These are phyloP conservation scores for Nakaseomyces bracarensis DNA, from an alignment of 1,139 yeast species.

Conservation along the genomic window DNA sequence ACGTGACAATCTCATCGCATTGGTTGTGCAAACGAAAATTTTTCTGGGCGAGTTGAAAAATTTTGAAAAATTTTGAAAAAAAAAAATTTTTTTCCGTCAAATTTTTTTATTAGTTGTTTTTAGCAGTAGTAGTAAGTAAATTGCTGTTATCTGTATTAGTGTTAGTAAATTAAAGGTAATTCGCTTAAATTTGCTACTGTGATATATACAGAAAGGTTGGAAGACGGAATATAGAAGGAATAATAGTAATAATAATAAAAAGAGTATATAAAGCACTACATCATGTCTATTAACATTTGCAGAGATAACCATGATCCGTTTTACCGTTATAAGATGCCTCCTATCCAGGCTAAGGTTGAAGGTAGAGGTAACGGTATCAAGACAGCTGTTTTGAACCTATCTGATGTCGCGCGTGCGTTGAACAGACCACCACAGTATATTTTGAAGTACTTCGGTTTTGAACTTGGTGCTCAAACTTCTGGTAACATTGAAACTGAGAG, in stretches of 20 bases:
- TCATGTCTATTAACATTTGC: constrained; percentile 93
- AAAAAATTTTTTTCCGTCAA: too few relatives aligned
- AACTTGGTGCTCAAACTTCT: constrained; percentile 92
- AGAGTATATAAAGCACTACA: too few relatives aligned
- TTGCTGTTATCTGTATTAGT: too few relatives aligned
- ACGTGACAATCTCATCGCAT: too few relatives aligned
- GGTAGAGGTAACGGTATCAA: constrained; percentile 99
- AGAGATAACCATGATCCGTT: constrained; percentile 98
- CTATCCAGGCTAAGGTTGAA: constrained; percentile 92
- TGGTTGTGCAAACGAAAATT: too few relatives aligned
- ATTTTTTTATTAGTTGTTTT: too few relatives aligned
- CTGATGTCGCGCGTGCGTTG: constrained; percentile 91
- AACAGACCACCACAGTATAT: constrained; percentile 89
- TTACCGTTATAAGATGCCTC: constrained; percentile 99
- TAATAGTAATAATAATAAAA: constrained; percentile 9
- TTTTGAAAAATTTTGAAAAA: too few relatives aligned
- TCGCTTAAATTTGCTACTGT: too few relatives aligned
- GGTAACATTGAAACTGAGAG: constrained; percentile 75
- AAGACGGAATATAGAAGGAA: neutral
- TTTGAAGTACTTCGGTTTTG: constrained; percentile 91
- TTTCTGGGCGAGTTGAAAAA: too few relatives aligned
- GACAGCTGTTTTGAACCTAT: constrained; percentile 82
- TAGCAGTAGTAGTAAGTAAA: too few relatives aligned
- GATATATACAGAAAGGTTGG: neutral
- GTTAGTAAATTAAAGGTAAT: too few relatives aligned